Evolutionary conservation across 768 basidiomycete species (phyloP).

Genomic region (Rhodotorula toruloides): DNA sequence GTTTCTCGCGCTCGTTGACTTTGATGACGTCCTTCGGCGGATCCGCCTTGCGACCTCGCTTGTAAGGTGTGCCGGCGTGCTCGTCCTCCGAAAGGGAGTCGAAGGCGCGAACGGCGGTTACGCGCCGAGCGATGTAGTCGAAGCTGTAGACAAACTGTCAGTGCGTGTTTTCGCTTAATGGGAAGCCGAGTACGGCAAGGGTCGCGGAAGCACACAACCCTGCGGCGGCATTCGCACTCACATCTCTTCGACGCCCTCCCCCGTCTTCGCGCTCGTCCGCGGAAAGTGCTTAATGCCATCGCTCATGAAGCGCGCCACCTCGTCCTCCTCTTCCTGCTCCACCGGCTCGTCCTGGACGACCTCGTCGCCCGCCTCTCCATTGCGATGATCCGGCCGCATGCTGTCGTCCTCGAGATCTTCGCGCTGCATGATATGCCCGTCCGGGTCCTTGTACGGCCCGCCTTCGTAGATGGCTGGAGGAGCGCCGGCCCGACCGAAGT

Average conservation of each 20-base stretch:
- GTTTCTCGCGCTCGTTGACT: constrained; percentile 6
- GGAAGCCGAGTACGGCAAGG: neutral
- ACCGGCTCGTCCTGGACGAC: neutral
- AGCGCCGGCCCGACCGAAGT: constrained; percentile 4
- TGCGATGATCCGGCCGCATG: neutral
- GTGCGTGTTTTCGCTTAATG: neutral
- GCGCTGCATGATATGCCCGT: neutral
- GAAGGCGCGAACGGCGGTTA: neutral
- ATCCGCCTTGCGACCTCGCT: neutral
- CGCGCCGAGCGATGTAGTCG: constrained; percentile 8
- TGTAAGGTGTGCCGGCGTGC: neutral
- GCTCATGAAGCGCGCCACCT: neutral
- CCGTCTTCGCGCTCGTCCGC: constrained; percentile 23
- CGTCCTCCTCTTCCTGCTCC: neutral
- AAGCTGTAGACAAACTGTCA: constrained; percentile 4
- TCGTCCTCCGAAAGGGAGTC: neutral
- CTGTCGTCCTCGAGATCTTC: neutral
- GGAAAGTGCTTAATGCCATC: constrained; percentile 16
- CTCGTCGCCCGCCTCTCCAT: too few species aligned
- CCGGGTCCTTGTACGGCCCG: neutral
- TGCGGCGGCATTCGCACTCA: too few species aligned
- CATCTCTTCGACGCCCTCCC: constrained; percentile 23
- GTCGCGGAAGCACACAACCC: neutral
- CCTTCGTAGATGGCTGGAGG: constrained; percentile 3
- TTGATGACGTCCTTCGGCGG: constrained; percentile 4